Conservation (phyloP, 2,329 filamentous ascomycete genomes). For the Calonectria pauciramosa region DNA sequence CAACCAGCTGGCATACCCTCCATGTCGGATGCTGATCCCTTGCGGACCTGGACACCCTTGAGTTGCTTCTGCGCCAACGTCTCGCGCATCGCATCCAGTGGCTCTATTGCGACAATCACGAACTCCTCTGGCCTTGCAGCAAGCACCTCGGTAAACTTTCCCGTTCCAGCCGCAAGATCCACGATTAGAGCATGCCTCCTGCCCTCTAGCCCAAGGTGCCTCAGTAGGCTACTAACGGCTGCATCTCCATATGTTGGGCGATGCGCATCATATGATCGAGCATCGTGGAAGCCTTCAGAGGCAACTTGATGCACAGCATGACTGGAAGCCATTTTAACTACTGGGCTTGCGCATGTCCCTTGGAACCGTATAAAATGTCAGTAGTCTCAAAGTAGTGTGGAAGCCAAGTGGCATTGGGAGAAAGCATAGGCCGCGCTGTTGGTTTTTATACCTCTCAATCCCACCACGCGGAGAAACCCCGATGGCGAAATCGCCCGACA, state of each 20-base stretch:
- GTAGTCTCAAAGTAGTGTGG: neutral
- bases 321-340: constrained; percentile 31
- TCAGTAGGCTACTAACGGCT: constrained; percentile 71
- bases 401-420: constrained; percentile 13
- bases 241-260: constrained; percentile 75
- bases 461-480: constrained; percentile 27
- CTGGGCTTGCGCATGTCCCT: neutral
- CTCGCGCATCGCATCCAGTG: constrained; percentile 74
- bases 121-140: constrained; percentile 71
- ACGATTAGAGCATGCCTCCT: constrained; percentile 64
- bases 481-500: neutral
- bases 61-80: constrained; percentile 72
- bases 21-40: constrained; percentile 72
- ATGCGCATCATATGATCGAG: constrained; percentile 74
- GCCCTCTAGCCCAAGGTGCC: constrained; percentile 64
- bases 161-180: constrained; percentile 78
- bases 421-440: neutral
- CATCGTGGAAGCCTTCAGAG: constrained; percentile 74
- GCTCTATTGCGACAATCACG: constrained; percentile 73
- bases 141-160: constrained; percentile 77
- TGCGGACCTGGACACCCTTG: constrained; percentile 64
- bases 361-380: neutral
- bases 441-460: constrained; percentile 39
- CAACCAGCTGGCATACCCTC: constrained; percentile 65
- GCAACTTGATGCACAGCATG: constrained; percentile 64